Base-by-base conservation (phyloP, 2,329 filamentous ascomycete genomes). In the Bertia moriformis region DNA sequence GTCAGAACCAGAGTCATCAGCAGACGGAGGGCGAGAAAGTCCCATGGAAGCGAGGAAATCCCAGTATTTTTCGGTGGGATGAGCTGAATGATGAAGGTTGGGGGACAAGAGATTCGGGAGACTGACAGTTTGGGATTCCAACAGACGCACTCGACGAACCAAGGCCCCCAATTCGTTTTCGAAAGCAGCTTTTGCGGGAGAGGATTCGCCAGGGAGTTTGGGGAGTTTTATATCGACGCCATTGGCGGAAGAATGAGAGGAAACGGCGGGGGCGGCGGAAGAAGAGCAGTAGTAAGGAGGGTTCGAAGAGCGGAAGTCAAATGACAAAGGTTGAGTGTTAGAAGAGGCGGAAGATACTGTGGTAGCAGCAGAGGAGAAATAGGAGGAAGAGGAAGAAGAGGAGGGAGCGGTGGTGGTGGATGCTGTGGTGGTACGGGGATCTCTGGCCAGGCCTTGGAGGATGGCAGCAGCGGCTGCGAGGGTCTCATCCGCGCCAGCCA, bases 91-190 rank as follows among this genome's bases (percentile, higher is more conserved):
- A 35, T 15, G 15, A 17, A 12, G 32, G 10, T 10, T 62, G 55
- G 77, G 71, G 50, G 67, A 70, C 38, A 73, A 17, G 71, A 14
- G 71, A 75, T 50, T 74, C 66, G 50, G 73, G 73, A 50, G 56
- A 45, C 60, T 59, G 32, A 35, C 32, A 35, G 72, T 67, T 58
- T 71, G 71, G 45, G 67, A 66, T 60, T 81, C 76, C 49, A 82
- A 64, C 45, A 70, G 69, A 47, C 75, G 71, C 47, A 81, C 69
- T 44, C 77, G 67, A 44, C 66, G 60, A 42, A 70, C 66, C 46
- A 82, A 62, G 39, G 72, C 68, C 40, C 67, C 66, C 45, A 82
- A 61, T 57, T 81, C 76, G 37, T 61, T 63, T 56, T 81, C 73
- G 44, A 81, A 63, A 38, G 65, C 63, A 42, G 63, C 61, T 58